Percentiles rank a stretch among this genome's conserved stretches.
Evolutionary conservation across 495 filamentous ascomycete species (phyloP).

Genomic region (Xylaria castorea): DNA sequence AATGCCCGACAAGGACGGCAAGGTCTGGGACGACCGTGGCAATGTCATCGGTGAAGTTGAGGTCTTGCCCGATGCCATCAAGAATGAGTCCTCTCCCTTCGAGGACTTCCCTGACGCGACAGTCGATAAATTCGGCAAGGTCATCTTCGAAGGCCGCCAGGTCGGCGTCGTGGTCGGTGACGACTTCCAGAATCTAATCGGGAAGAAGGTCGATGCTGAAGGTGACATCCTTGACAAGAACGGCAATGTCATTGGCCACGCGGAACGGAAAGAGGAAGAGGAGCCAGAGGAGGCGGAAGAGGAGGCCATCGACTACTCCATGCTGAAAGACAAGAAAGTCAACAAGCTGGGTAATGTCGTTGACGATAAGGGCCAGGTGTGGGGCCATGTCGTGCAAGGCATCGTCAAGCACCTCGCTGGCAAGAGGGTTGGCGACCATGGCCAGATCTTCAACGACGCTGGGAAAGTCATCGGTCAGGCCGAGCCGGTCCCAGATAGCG

Average conservation of each 20-base stretch:
- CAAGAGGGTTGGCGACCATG: constrained; percentile 72
- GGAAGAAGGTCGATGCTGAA: constrained; percentile 64
- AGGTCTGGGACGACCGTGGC: constrained; percentile 76
- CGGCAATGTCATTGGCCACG: constrained; percentile 67
- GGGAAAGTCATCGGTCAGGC: constrained; percentile 76
- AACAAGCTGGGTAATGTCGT: constrained; percentile 85
- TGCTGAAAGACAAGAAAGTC: constrained; percentile 68
- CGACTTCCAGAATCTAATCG: constrained; percentile 65
- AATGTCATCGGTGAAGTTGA: constrained; percentile 78
- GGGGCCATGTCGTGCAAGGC: constrained; percentile 73
- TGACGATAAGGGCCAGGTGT: constrained; percentile 70
- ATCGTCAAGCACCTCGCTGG: constrained; percentile 70
- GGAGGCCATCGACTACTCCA: constrained; percentile 62
- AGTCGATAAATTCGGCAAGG: constrained; percentile 73
- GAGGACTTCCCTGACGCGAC: constrained; percentile 74
- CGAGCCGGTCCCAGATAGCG: constrained; percentile 74
- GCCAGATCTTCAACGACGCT: constrained; percentile 75
- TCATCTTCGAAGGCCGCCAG: constrained; percentile 72
- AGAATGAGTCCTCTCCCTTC: constrained; percentile 72
- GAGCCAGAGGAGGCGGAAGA: constrained; percentile 51
- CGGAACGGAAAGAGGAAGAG: constrained; percentile 57
- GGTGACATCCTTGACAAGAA: constrained; percentile 69
- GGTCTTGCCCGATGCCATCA: constrained; percentile 68
- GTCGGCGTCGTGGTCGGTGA: constrained; percentile 74
- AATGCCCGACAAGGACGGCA: constrained; percentile 71